Evolutionary conservation across 164 flowering plant genomes (phyloP).

Genomic region (Aristolochia californica): DNA sequence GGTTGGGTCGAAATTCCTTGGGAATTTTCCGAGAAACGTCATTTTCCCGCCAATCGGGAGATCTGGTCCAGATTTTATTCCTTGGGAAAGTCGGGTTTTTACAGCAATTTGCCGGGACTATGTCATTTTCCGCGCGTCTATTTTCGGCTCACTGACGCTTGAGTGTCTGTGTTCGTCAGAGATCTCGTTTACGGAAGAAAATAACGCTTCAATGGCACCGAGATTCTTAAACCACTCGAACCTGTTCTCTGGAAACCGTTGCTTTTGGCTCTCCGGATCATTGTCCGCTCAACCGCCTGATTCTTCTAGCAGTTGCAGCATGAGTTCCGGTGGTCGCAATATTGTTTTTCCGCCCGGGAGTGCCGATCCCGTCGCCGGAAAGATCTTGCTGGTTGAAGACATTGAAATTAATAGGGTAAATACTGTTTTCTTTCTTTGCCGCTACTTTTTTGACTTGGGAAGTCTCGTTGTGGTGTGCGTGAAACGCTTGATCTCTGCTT

Average conservation of each 20-base stretch:
- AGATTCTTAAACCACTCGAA: not conserved
- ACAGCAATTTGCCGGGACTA: too few relatives aligned
- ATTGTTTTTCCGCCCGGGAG: not conserved
- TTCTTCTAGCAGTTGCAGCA: not conserved
- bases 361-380: not conserved
- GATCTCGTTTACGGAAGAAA: constrained; percentile 4
- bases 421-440: not conserved
- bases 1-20: too few relatives aligned
- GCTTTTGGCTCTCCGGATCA: not conserved
- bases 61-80: too few relatives aligned
- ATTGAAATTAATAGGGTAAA: constrained; percentile 11
- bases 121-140: not conserved
- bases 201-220: not conserved
- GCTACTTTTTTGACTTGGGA: too few relatives aligned
- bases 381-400: constrained; percentile 12
- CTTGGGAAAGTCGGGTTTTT: too few relatives aligned
- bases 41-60: too few relatives aligned
- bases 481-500: too few relatives aligned
- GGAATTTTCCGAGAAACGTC: too few relatives aligned
- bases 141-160: not conserved
- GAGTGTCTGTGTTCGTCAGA: not conserved
- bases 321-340: not conserved
- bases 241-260: not conserved
- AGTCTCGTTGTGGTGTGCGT: too few relatives aligned
- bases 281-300: not conserved